These are phyloP conservation scores for Tetrastigma voinierianum DNA, from an alignment of 164 flowering plant genomes.

Conservation along the genomic window DNA sequence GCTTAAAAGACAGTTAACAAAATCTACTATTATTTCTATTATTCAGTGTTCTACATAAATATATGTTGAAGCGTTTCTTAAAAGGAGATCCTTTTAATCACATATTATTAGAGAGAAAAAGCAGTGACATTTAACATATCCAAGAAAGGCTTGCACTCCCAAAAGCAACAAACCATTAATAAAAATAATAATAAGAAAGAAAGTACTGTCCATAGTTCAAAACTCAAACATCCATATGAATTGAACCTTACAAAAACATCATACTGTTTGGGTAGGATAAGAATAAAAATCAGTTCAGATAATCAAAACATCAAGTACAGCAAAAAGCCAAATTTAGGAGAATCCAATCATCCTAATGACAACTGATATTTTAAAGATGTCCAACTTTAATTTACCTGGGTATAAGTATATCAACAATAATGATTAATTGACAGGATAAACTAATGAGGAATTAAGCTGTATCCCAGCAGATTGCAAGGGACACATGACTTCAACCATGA, in stretches of 20 bases:
- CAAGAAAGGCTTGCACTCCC: constrained; percentile 3
- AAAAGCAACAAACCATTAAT: not conserved
- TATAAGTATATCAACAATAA: not conserved
- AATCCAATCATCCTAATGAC: not conserved
- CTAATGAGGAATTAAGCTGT: too few species aligned
- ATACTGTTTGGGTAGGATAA: too few species aligned
- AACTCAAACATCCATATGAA: too few species aligned
- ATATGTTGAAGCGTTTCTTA: too few species aligned
- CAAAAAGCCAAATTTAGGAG: not conserved
- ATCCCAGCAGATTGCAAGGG: too few species aligned
- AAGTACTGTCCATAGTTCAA: not conserved
- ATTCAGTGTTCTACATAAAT: too few species aligned
- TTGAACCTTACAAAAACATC: too few species aligned
- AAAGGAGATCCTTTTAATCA: too few species aligned
- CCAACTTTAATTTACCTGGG: not conserved
- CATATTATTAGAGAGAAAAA: not conserved
- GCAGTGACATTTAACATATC: not conserved
- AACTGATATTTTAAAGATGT: not conserved
- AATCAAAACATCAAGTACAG: not conserved
- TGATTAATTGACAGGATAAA: not conserved
- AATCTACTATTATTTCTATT: too few species aligned
- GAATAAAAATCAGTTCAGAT: too few species aligned
- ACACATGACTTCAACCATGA: too few species aligned
- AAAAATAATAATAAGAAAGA: not conserved
- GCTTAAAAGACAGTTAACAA: too few species aligned